Evolutionary conservation across 306 rosid species (phyloP).

Genomic region (Cucumis melo): DNA sequence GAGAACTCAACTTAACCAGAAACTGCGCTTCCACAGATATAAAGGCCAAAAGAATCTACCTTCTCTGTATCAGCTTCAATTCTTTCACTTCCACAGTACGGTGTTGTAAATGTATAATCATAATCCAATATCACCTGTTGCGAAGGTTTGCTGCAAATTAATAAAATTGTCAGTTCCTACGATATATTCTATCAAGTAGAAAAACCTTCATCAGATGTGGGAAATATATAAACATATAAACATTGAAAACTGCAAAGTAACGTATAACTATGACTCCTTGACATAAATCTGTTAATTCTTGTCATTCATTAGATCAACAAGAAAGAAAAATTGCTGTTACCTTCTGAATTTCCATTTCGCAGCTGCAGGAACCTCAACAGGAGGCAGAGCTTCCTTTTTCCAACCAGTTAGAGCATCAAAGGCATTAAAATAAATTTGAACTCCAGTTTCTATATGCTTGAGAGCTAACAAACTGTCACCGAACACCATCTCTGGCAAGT

Average conservation of each 20-base stretch:
- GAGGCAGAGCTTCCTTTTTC: constrained; percentile 92
- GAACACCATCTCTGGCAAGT: constrained; percentile 93
- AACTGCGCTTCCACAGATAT: background rate
- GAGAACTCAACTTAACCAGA: background rate
- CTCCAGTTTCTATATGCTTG: constrained; percentile 58
- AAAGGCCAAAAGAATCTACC: constrained; percentile 28
- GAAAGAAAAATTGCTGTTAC: constrained; percentile 13
- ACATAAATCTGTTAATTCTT: background rate
- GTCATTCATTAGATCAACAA: background rate
- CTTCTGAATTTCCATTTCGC: constrained; percentile 92
- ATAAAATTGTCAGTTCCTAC: constrained; percentile 20
- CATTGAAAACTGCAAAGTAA: background rate
- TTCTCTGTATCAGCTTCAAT: constrained; percentile 32
- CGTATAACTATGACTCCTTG: background rate
- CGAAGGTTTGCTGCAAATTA: constrained; percentile 73
- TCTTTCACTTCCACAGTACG: constrained; percentile 71
- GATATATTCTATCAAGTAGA: background rate
- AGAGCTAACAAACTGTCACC: constrained; percentile 67
- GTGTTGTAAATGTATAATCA: constrained; percentile 91
- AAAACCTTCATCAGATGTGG: background rate
- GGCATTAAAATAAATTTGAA: constrained; percentile 65
- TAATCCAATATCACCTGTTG: constrained; percentile 81
- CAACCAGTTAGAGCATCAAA: constrained; percentile 86
- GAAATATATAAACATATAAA: too few relatives aligned
- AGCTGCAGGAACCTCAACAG: constrained; percentile 97